phyloP scores from a whole-genome alignment of 306 rosid species.

The Lagenaria siceraria region DNA sequence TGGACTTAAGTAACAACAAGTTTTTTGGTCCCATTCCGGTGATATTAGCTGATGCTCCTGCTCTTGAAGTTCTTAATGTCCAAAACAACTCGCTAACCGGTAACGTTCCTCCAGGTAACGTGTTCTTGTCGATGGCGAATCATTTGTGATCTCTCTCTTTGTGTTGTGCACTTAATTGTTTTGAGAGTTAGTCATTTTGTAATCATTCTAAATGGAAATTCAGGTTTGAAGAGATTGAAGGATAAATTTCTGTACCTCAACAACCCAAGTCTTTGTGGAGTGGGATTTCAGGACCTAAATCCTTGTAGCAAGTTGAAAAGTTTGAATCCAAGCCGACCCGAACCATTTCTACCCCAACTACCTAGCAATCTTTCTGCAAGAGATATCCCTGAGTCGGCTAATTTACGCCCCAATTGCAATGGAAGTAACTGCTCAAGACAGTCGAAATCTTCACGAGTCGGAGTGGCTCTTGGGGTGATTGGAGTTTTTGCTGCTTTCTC shows the following conservation, averaged over 20 bases:
- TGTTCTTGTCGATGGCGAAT: not conserved
- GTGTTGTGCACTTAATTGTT: not conserved
- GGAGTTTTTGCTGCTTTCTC: constrained; percentile 28
- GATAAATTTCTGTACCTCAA: constrained; percentile 47
- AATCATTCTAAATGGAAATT: constrained; percentile 3
- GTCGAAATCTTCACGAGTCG: constrained; percentile 35
- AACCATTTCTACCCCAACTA: constrained; percentile 50
- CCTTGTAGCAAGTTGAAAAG: constrained; percentile 28
- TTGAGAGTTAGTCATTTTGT: not conserved
- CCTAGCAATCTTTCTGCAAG: constrained; percentile 27
- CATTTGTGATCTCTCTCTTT: not conserved
- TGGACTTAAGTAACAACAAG: constrained; percentile 68
- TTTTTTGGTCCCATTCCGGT: constrained; percentile 74
- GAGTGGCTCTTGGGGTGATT: constrained; percentile 33
- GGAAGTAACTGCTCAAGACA: constrained; percentile 28
- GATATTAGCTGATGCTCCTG: constrained; percentile 43
- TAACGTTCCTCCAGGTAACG: constrained; percentile 52
- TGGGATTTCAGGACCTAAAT: constrained; percentile 38
- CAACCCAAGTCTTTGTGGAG: constrained; percentile 67
- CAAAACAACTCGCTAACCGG: constrained; percentile 75
- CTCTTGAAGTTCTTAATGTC: constrained; percentile 43
- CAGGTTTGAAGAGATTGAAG: constrained; percentile 47
- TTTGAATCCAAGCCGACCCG: constrained; percentile 48
- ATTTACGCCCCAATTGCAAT: constrained; percentile 31
- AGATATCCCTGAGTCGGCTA: constrained; percentile 41